These are phyloP conservation scores for Pseudozyma sp. DNA, from an alignment of 1,284 basidiomycete genomes.

Conservation along the genomic window DNA sequence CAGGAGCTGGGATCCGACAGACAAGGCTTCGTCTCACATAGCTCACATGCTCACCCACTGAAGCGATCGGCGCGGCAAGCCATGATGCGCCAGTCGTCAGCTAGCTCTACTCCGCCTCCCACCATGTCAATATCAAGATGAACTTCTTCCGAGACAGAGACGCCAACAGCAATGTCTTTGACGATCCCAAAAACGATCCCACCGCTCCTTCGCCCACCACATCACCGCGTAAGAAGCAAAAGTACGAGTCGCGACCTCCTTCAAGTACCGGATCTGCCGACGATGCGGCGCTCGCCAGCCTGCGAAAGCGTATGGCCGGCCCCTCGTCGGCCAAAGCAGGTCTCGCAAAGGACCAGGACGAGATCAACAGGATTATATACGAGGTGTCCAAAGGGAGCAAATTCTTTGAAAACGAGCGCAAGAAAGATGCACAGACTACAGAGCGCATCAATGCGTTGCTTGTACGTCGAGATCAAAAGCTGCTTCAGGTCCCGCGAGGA, in stretches of 20 bases:
- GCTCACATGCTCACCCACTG: not conserved
- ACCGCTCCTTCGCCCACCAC: constrained; percentile 38
- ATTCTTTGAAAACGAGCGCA: constrained; percentile 79
- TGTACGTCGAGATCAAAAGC: constrained; percentile 49
- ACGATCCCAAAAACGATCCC: constrained; percentile 43
- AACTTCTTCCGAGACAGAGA: constrained; percentile 52
- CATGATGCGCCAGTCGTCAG: constrained; percentile 1
- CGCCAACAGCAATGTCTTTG: constrained; percentile 42
- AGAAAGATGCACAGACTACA: constrained; percentile 82
- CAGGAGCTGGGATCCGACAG: no score
- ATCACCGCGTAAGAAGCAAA: constrained; percentile 46
- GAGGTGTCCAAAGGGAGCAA: constrained; percentile 65
- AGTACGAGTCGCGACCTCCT: constrained; percentile 7
- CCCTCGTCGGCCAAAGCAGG: constrained; percentile 67
- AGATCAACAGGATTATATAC: constrained; percentile 60
- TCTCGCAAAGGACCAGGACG: constrained; percentile 59
- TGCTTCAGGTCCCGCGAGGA: constrained; percentile 27
- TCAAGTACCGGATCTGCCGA: constrained; percentile 1
- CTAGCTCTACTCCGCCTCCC: not conserved
- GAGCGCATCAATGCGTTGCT: constrained; percentile 74
- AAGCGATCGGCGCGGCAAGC: constrained; percentile 1
- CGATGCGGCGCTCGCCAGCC: constrained; percentile 52
- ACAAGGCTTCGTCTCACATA: no score
- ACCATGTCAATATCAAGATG: constrained; percentile 24
- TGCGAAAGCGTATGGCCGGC: constrained; percentile 60